These are phyloP conservation scores for Verticillium albo-atrum DNA, from an alignment of 2,329 filamentous ascomycete genomes.

Conservation along the genomic window DNA sequence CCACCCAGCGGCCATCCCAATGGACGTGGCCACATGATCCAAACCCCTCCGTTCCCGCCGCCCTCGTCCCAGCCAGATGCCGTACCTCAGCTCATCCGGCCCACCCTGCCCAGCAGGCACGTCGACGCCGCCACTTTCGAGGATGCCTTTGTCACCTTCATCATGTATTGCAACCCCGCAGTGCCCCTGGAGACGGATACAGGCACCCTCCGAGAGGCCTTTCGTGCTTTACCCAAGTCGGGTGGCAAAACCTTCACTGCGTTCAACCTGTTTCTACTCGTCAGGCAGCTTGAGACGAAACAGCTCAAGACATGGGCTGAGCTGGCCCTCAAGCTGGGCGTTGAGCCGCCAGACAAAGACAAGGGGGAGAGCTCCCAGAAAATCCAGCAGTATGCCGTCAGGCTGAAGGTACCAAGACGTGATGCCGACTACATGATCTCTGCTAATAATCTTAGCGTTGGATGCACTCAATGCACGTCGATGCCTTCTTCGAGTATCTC, in stretches of 20 bases:
- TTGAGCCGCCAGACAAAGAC: constrained; percentile 74
- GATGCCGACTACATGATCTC: neutral
- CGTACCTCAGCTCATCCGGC: neutral
- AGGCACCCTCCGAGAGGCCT: constrained; percentile 65
- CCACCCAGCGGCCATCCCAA: neutral
- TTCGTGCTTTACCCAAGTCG: constrained; percentile 76
- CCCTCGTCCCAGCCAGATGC: neutral
- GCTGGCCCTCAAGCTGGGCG: constrained; percentile 79
- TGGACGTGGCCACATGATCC: neutral
- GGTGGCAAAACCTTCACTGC: constrained; percentile 83
- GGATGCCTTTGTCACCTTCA: constrained; percentile 77
- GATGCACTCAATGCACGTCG: constrained; percentile 96
- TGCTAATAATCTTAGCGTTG: constrained; percentile 58
- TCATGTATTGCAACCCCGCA: constrained; percentile 86
- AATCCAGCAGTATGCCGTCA: constrained; percentile 89
- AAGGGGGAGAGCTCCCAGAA: constrained; percentile 91
- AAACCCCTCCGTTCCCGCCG: neutral
- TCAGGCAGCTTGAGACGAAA: constrained; percentile 71
- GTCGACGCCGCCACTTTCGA: constrained; percentile 70
- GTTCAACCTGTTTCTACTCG: constrained; percentile 71
- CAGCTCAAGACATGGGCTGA: constrained; percentile 94
- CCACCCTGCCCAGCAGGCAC: constrained; percentile 56
- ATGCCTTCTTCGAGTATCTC: constrained; percentile 91
- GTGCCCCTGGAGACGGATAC: constrained; percentile 69
- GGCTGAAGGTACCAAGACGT: constrained; percentile 64